Evolutionary conservation across 1,139 yeast species (phyloP).

Genomic region (Meyerozyma elateridarum): DNA sequence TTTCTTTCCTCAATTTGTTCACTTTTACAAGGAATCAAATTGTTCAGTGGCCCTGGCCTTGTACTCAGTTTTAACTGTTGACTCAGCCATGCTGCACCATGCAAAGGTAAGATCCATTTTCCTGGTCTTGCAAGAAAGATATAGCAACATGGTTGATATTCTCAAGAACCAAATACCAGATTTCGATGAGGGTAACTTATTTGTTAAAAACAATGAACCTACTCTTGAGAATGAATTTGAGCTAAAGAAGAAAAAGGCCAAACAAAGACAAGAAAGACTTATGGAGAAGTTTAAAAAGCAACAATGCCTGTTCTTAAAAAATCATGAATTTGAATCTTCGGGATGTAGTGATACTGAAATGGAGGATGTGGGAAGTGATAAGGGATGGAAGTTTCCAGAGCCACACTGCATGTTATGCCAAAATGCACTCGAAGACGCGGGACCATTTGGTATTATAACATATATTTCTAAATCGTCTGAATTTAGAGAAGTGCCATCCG

Average conservation of each 20-base stretch:
- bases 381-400: constrained; percentile 70
- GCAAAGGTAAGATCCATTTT: constrained; percentile 54
- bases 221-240: constrained; percentile 44
- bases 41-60: constrained; percentile 44
- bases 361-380: constrained; percentile 26
- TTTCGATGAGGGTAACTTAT: constrained; percentile 19
- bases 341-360: constrained; percentile 34
- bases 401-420: constrained; percentile 86
- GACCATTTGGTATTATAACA: constrained; percentile 72
- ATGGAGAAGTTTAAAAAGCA: constrained; percentile 76
- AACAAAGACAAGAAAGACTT: constrained; percentile 65
- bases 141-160: constrained; percentile 19
- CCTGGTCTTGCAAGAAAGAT: constrained; percentile 26
- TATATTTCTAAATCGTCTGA: constrained; percentile 57
- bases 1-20: constrained; percentile 32
- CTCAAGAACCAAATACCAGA: constrained; percentile 18
- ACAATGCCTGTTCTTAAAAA: constrained; percentile 64
- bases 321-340: constrained; percentile 29
- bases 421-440: constrained; percentile 65
- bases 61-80: constrained; percentile 39
- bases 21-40: constrained; percentile 23
- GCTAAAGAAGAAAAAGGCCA: constrained; percentile 63
- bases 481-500: constrained; percentile 60
- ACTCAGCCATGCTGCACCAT: constrained; percentile 38
- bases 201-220: constrained; percentile 13